These are phyloP conservation scores for Diaporthe caulivora DNA, from an alignment of 2,329 filamentous ascomycete species.

Conservation along the genomic window DNA sequence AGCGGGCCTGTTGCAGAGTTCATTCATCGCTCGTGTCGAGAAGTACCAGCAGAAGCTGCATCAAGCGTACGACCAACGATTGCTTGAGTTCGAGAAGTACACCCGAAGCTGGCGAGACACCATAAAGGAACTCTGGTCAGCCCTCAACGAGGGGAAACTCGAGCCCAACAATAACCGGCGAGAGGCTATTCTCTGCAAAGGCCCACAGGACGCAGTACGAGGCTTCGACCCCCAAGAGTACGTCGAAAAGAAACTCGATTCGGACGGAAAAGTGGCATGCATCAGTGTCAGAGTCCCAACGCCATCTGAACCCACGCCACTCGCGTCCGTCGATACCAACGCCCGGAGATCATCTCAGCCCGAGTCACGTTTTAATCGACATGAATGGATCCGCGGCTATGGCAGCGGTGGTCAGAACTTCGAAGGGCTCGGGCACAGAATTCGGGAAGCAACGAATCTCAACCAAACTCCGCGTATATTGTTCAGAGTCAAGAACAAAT, in stretches of 20 bases:
- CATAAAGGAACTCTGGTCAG: constrained; percentile 17
- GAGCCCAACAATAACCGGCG: neutral
- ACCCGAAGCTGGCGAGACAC: constrained; percentile 27
- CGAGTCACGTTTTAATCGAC: neutral
- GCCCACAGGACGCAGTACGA: neutral
- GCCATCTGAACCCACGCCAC: neutral
- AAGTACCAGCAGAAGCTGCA: constrained; percentile 21
- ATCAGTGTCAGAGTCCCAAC: neutral
- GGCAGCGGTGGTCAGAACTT: neutral
- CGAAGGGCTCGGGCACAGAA: neutral
- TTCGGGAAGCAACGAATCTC: neutral
- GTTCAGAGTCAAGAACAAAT: neutral
- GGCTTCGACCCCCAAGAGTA: neutral
- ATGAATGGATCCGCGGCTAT: neutral
- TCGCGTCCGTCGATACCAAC: neutral
- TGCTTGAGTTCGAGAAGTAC: constrained; percentile 23
- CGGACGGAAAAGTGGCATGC: neutral
- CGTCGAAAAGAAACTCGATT: neutral
- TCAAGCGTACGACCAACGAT: neutral
- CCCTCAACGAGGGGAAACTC: neutral
- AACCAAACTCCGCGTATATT: neutral
- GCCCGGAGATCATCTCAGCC: neutral
- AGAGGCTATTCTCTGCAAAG: constrained; percentile 5
- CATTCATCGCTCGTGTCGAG: constrained; percentile 6
- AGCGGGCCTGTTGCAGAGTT: neutral